Evolutionary conservation across 2,329 filamentous ascomycete species (phyloP), one percentile per base, ranked within the genome.

Genomic region (Calonectria hongkongensis): DNA sequence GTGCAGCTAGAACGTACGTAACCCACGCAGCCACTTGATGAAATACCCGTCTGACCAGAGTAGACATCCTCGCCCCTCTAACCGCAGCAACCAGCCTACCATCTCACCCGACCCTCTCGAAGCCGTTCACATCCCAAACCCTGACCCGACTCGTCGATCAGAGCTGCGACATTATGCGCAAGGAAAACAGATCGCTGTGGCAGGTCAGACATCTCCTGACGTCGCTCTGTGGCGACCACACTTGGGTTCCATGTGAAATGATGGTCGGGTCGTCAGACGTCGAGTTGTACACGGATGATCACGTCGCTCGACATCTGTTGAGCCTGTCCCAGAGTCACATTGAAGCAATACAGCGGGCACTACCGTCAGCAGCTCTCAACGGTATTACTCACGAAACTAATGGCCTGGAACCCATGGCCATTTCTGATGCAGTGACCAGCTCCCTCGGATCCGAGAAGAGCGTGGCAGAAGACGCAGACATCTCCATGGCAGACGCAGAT

Each of bases 41-140:
- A 39, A 63, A 63, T 63, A 30, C 74, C 21, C 58, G 5, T 72
- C 84, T 84, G 81, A 82, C 78, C 45, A 60, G 43, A 64, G 15
- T 79, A 95, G 94, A 92, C 69, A 88, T 96, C 18, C 90, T 97
- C 68, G 93, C 92, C 25, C 95, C 95, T 15, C 86, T 97, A 68
- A 95, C 93, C 21, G 88, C 93, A 41, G 91, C 94, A 63, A 93
- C 93, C 82, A 94, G 96, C 72, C 87, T 97, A 18, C 90, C 94
- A 16, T 89, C 89, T 69, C 94, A 97, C 81, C 93, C 94, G 65
- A 93, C 93, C 28, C 87, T 96, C 48, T 94, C 93, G 73, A 88
- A 92, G 76, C 92, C 94, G 0, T 97, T 95, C 81, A 92, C 89
- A 16, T 94, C 93, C 63, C 92, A 91, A 76, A 94, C 93, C 13